Conservation (phyloP, 768 basidiomycete species). For the Tulasnella sp. region DNA sequence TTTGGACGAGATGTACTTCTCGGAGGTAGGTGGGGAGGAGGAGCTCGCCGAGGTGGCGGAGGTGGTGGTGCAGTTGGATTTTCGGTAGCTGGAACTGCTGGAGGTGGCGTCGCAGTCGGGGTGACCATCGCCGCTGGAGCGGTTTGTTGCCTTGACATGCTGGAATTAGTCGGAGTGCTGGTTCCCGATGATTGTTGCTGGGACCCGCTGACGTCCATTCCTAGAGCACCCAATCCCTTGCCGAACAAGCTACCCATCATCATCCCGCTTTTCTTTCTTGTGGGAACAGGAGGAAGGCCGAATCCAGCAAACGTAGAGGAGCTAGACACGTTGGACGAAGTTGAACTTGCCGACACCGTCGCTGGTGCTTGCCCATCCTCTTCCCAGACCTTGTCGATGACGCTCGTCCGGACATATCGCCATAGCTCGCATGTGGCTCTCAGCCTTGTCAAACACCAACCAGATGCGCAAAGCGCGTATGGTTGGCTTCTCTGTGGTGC, state of each 20-base stretch:
- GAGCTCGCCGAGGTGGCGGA: neutral
- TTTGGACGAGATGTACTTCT: neutral
- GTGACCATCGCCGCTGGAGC: neutral
- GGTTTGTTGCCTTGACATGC: neutral
- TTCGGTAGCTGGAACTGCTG: neutral
- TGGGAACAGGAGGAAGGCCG: constrained; percentile 43
- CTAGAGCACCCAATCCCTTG: constrained; percentile 25
- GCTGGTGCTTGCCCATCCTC: constrained; percentile 28
- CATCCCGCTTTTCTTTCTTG: constrained; percentile 31
- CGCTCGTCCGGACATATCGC: constrained; percentile 71
- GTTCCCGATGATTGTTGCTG: neutral
- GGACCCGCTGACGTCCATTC: neutral
- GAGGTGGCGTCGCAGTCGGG: neutral
- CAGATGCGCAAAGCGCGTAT: constrained; percentile 70
- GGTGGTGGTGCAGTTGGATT: neutral
- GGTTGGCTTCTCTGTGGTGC: constrained; percentile 16
- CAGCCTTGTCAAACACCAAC: constrained; percentile 79
- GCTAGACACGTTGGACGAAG: neutral
- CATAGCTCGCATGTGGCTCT: constrained; percentile 83
- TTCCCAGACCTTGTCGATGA: constrained; percentile 84
- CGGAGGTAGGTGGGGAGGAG: constrained; percentile 7
- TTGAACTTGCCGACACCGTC: neutral
- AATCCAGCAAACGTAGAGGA: neutral
- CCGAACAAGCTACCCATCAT: constrained; percentile 43
- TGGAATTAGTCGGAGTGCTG: neutral